phyloP scores from a whole-genome alignment of 2,329 filamentous ascomycete species.

The Clathrospora elynae region DNA sequence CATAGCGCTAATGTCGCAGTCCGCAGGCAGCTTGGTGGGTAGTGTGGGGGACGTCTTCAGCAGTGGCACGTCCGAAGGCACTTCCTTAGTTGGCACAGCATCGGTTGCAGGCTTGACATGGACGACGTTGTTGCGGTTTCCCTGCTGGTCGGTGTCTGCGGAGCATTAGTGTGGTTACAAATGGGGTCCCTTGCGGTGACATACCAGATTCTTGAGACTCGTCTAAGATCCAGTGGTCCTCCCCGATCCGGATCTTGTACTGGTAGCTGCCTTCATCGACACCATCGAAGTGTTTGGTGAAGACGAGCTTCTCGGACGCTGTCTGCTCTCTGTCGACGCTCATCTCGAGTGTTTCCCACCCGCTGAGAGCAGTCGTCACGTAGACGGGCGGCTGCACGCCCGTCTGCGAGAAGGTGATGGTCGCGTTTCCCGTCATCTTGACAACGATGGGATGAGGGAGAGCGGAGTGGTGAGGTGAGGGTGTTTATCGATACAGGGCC shows the following conservation, averaged over 20 bases:
- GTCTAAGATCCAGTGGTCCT: slow-evolving; percentile 69
- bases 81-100: slow-evolving; percentile 1
- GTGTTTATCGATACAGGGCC: slow-evolving; percentile 9
- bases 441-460: slow-evolving; percentile 3
- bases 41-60: background rate
- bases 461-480: slow-evolving; percentile 3
- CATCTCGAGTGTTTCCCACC: slow-evolving; percentile 74
- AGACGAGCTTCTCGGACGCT: slow-evolving; percentile 61
- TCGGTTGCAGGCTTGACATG: slow-evolving; percentile 34
- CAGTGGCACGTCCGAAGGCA: background rate
- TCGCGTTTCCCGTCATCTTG: slow-evolving; percentile 48
- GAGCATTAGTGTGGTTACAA: slow-evolving; percentile 21
- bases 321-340: slow-evolving; percentile 52
- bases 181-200: slow-evolving; percentile 21
- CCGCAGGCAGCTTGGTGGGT: slow-evolving; percentile 14
- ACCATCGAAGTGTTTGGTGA: slow-evolving; percentile 61
- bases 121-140: slow-evolving; percentile 61
- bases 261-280: slow-evolving; percentile 66
- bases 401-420: slow-evolving; percentile 65
- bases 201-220: slow-evolving; percentile 65
- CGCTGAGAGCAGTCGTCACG: slow-evolving; percentile 70
- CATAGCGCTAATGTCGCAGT: slow-evolving; percentile 26
- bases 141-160: slow-evolving; percentile 57
- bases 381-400: slow-evolving; percentile 70
- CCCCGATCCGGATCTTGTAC: slow-evolving; percentile 75